Conservation (phyloP, 192 early-diverging fungal genomes). For the Coemansia guatemalensis region DNA sequence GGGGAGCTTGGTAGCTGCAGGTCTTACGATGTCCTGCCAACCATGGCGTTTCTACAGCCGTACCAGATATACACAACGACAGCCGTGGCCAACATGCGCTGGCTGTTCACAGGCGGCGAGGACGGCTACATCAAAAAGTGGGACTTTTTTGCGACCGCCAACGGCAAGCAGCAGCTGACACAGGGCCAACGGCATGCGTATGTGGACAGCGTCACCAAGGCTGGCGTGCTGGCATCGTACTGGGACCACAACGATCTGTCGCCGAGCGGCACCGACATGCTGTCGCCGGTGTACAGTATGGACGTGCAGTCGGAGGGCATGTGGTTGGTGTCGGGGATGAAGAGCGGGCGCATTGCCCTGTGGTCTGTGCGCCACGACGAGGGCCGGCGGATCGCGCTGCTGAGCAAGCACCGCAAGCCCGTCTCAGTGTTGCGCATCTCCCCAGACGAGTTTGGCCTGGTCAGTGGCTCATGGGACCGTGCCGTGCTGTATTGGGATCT, state of each 20-base stretch:
- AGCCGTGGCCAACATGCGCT: slow-evolving; percentile 70
- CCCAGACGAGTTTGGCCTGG: slow-evolving; percentile 75
- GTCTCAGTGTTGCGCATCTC: slow-evolving; percentile 82
- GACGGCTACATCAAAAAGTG: slow-evolving; percentile 96
- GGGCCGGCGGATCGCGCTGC: slow-evolving; percentile 80
- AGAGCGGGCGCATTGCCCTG: slow-evolving; percentile 83
- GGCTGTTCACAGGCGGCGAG: slow-evolving; percentile 83
- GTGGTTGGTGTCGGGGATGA: slow-evolving; percentile 76
- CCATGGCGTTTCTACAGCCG: slow-evolving; percentile 33
- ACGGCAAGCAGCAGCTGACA: slow-evolving; percentile 79
- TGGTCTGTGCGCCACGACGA: slow-evolving; percentile 93
- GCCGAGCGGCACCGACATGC: slow-evolving; percentile 50
- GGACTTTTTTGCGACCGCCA: slow-evolving; percentile 86
- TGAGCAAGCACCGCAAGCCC: slow-evolving; percentile 76
- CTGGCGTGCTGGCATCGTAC: slow-evolving; percentile 45
- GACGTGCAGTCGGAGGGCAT: slow-evolving; percentile 91
- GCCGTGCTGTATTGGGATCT: slow-evolving; percentile 80
- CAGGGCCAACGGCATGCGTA: slow-evolving; percentile 81
- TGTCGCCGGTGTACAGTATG: slow-evolving; percentile 91
- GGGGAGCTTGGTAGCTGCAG: not conserved
- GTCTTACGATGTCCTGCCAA: slow-evolving; percentile 38
- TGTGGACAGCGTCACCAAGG: slow-evolving; percentile 82
- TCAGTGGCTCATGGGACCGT: slow-evolving; percentile 97
- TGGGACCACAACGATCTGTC: slow-evolving; percentile 49
- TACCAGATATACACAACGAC: slow-evolving; percentile 69